Percentiles rank a stretch among this genome's conserved stretches.
phyloP scores from a whole-genome alignment of 2,329 filamentous ascomycete species.

The Lasiodiplodia gonubiensis region DNA sequence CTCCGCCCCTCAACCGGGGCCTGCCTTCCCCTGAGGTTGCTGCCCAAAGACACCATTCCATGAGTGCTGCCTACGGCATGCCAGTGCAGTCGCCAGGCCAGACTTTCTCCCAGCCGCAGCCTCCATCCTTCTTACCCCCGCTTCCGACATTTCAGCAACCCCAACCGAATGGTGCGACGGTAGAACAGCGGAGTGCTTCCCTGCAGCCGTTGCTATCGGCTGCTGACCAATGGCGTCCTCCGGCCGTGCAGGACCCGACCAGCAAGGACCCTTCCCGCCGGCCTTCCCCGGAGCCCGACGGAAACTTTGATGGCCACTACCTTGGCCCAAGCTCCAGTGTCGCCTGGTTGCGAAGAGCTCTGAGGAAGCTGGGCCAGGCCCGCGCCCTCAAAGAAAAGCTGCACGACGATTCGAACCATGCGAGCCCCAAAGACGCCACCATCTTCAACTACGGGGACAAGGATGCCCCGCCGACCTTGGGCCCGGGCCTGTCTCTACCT shows the following conservation, averaged over 20 bases:
- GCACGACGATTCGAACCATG: background rate
- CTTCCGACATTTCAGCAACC: conserved; percentile 21
- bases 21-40: conserved; percentile 3
- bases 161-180: conserved; percentile 1
- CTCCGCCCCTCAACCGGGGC: background rate
- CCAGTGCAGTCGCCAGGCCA: conserved; percentile 9
- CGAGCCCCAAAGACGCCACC: conserved; percentile 14
- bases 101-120: background rate
- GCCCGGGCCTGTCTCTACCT: background rate
- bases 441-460: conserved; percentile 26
- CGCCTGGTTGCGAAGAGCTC: conserved; percentile 22
- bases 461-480: background rate
- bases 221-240: conserved; percentile 10
- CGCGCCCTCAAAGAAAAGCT: conserved; percentile 14
- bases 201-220: conserved; percentile 15
- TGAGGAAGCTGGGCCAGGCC: conserved; percentile 20
- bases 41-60: conserved; percentile 3
- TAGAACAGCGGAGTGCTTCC: conserved; percentile 11
- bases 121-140: conserved; percentile 11
- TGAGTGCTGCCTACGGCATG: conserved; percentile 9
- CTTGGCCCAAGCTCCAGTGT: conserved; percentile 13
- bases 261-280: conserved; percentile 24
- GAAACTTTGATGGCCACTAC: conserved; percentile 26
- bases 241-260: conserved; percentile 12
- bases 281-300: conserved; percentile 20